A percentile compares a stretch with the other conserved stretches of the same genome.
These are phyloP conservation scores for Botrytis paeoniae DNA, from an alignment of 2,329 filamentous ascomycete genomes.

Conservation along the genomic window DNA sequence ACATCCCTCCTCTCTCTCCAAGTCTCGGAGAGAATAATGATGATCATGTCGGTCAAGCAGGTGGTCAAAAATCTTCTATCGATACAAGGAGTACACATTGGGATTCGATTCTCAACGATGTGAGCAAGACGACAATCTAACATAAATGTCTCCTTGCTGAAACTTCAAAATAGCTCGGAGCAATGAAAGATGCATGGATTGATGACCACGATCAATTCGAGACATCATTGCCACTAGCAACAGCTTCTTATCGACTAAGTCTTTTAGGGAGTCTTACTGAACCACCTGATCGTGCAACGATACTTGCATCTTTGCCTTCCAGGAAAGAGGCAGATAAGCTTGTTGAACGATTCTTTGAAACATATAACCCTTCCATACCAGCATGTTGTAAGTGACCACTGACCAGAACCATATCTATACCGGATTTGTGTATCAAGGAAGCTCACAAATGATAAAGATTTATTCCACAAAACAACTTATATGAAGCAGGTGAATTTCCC, in stretches of 20 bases:
- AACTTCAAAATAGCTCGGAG: neutral
- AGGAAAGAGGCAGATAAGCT: neutral
- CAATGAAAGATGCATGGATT: neutral
- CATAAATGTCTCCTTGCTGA: neutral
- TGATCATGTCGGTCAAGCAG: conserved; percentile 13
- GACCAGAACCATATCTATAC: neutral
- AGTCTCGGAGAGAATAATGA: neutral
- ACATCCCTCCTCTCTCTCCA: neutral
- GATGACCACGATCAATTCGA: neutral
- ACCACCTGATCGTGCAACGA: neutral
- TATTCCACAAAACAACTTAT: neutral
- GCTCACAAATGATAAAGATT: neutral
- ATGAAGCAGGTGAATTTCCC: neutral
- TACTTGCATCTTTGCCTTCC: neutral
- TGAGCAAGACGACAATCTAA: conserved; percentile 36
- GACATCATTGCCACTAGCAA: neutral
- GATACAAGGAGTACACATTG: conserved; percentile 52
- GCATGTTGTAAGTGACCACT: neutral
- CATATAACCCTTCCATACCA: neutral
- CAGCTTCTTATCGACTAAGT: neutral
- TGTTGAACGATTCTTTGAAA: neutral
- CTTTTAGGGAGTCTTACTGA: neutral
- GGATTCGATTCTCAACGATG: conserved; percentile 57
- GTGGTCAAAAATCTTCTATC: conserved; percentile 23
- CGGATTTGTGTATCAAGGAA: neutral